Conservation (phyloP, 2,329 filamentous ascomycete species). For the Fusarium poae region DNA sequence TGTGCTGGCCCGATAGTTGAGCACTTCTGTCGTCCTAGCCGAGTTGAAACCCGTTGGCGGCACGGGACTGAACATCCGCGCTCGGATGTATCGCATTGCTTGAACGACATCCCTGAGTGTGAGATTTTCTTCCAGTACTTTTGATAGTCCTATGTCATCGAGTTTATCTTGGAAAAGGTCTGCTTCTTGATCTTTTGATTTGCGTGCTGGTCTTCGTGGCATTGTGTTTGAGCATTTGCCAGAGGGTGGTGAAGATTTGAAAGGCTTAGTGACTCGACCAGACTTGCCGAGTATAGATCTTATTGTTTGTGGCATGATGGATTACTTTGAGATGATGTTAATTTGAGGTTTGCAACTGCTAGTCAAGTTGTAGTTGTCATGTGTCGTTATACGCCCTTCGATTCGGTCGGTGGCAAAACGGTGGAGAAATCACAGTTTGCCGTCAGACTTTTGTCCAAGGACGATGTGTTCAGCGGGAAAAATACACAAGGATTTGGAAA, state of each 20-base stretch:
- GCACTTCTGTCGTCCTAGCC: constrained; percentile 71
- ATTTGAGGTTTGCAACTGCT: background rate
- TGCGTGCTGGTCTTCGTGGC: constrained; percentile 45
- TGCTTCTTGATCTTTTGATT: constrained; percentile 43
- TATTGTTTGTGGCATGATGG: constrained; percentile 51
- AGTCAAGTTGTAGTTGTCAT: background rate
- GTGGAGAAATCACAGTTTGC: constrained; percentile 21
- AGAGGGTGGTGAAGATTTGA: constrained; percentile 31
- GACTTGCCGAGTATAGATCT: constrained; percentile 57
- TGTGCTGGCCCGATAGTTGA: constrained; percentile 70
- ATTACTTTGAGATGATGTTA: background rate
- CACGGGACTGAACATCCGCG: constrained; percentile 73
- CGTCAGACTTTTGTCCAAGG: background rate
- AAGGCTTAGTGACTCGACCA: constrained; percentile 53
- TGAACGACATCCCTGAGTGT: constrained; percentile 73
- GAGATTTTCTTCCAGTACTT: constrained; percentile 67
- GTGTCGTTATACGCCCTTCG: constrained; percentile 22
- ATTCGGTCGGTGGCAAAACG: constrained; percentile 33
- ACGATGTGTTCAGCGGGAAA: background rate
- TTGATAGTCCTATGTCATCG: constrained; percentile 70
- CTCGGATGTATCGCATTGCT: constrained; percentile 72
- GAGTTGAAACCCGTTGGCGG: constrained; percentile 75
- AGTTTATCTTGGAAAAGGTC: constrained; percentile 62
- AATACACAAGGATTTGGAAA: background rate
- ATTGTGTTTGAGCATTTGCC: constrained; percentile 42